Conservation (phyloP, 768 basidiomycete species). For the Kwoniella dejecticola region DNA sequence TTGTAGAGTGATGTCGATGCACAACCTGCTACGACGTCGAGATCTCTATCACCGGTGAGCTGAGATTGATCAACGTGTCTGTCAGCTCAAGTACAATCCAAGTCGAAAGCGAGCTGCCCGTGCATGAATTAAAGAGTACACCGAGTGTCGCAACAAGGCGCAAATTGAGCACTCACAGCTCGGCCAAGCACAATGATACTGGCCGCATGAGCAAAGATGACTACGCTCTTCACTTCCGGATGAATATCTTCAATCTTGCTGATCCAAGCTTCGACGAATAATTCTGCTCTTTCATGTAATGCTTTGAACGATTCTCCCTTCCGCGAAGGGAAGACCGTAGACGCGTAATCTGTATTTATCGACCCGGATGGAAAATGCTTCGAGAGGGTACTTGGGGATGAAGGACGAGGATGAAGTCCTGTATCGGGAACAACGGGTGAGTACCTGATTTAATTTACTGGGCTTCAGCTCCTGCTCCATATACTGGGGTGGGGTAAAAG, state of each 20-base stretch:
- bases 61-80: neutral
- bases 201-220: slow-evolving; percentile 55
- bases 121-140: too few species aligned
- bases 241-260: slow-evolving; percentile 40
- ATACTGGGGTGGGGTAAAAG: neutral
- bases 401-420: slow-evolving; percentile 54
- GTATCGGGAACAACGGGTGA: slow-evolving; percentile 45
- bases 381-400: slow-evolving; percentile 23
- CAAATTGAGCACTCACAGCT: slow-evolving; percentile 38
- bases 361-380: slow-evolving; percentile 38
- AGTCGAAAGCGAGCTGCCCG: neutral
- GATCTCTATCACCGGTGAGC: slow-evolving; percentile 50
- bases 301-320: slow-evolving; percentile 50
- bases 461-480: too few species aligned
- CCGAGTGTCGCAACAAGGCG: too few species aligned
- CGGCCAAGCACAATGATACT: slow-evolving; percentile 54
- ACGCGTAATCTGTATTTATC: slow-evolving; percentile 35
- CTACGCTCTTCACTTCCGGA: slow-evolving; percentile 44
- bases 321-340: slow-evolving; percentile 52
- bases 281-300: slow-evolving; percentile 41
- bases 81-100: neutral
- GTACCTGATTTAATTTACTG: slow-evolving; percentile 54
- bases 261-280: slow-evolving; percentile 47
- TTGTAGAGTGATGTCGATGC: slow-evolving; percentile 47
- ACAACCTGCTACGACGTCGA: slow-evolving; percentile 52